A percentile compares a stretch with the other conserved stretches of the same genome.
Conservation (phyloP, 2,329 filamentous ascomycete species). For the Hypoxylon sp. region DNA sequence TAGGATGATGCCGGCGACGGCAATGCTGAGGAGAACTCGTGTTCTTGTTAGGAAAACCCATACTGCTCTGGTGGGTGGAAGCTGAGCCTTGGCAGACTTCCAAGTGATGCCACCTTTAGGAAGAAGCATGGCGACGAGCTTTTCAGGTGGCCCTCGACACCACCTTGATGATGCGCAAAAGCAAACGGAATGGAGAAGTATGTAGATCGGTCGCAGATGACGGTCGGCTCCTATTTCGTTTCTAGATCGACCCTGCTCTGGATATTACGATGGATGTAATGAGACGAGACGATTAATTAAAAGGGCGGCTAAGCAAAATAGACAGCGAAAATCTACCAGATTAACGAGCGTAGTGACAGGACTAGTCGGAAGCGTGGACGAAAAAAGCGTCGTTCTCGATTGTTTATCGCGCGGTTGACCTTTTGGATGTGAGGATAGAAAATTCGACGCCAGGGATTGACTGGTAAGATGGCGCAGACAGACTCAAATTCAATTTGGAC, state of each 20-base stretch:
- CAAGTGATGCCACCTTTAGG: slow-evolving; percentile 90
- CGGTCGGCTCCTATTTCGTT: slow-evolving; percentile 21
- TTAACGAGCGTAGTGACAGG: slow-evolving; percentile 21
- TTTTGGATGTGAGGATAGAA: slow-evolving; percentile 16
- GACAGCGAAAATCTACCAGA: slow-evolving; percentile 25
- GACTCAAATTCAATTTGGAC: slow-evolving; percentile 30
- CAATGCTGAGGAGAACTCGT: slow-evolving; percentile 78
- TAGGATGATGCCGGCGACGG: slow-evolving; percentile 73
- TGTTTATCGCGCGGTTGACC: slow-evolving; percentile 30
- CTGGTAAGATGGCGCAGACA: slow-evolving; percentile 31
- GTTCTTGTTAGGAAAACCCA: slow-evolving; percentile 77
- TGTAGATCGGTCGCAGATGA: slow-evolving; percentile 5
- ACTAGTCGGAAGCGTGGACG: slow-evolving; percentile 14
- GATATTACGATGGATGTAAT: slow-evolving; percentile 13
- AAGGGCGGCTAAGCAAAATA: slow-evolving; percentile 10
- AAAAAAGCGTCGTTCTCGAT: slow-evolving; percentile 7
- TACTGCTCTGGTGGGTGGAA: slow-evolving; percentile 80
- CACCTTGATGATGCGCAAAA: slow-evolving; percentile 46
- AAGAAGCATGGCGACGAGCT: slow-evolving; percentile 79
- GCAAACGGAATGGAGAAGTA: slow-evolving; percentile 20
- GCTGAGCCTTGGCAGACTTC: slow-evolving; percentile 84
- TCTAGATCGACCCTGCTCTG: slow-evolving; percentile 17
- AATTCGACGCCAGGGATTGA: slow-evolving; percentile 25
- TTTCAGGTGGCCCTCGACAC: slow-evolving; percentile 53
- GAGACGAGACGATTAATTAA: slow-evolving; percentile 2